Evolutionary conservation across 148 eudicot genomes (phyloP).

Genomic region (Spergularia bocconei): DNA sequence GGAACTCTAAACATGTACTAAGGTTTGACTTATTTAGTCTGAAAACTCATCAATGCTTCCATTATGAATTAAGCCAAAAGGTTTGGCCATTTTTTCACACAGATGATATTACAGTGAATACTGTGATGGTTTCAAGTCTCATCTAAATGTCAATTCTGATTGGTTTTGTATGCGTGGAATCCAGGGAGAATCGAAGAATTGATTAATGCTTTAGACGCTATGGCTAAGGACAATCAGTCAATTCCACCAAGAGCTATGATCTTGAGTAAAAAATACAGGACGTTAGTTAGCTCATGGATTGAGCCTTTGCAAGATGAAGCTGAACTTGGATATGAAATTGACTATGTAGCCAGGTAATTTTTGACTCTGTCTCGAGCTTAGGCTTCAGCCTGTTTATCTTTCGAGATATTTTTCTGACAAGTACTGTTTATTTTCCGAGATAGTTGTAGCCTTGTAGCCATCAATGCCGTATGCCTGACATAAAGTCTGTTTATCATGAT

Average conservation of each 20-base stretch:
- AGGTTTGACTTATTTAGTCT: too few species aligned
- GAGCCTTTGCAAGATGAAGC: slow-evolving; percentile 99
- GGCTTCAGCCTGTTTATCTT: background rate
- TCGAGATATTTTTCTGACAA: background rate
- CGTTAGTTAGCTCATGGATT: slow-evolving; percentile 97
- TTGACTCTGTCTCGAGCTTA: slow-evolving; percentile 13
- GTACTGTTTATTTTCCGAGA: background rate
- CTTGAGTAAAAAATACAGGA: slow-evolving; percentile 82
- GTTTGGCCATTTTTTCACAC: too few species aligned
- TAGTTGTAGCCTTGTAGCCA: background rate
- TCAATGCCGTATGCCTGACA: background rate
- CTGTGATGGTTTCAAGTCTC: background rate
- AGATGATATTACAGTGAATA: background rate
- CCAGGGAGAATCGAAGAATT: slow-evolving; percentile 87
- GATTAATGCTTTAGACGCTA: slow-evolving; percentile 84
- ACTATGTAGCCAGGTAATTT: slow-evolving; percentile 79
- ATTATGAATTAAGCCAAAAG: too few species aligned
- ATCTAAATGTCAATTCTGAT: slow-evolving; percentile 1
- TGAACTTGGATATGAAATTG: slow-evolving; percentile 92
- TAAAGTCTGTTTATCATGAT: background rate
- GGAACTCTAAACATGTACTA: too few species aligned
- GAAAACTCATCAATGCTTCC: too few species aligned
- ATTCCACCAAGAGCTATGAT: slow-evolving; percentile 97
- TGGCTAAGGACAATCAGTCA: slow-evolving; percentile 79
- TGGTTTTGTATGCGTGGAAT: slow-evolving; percentile 17